These are phyloP conservation scores for Aspergillus chevalieri DNA, from an alignment of 2,329 filamentous ascomycete genomes.

Conservation along the genomic window DNA sequence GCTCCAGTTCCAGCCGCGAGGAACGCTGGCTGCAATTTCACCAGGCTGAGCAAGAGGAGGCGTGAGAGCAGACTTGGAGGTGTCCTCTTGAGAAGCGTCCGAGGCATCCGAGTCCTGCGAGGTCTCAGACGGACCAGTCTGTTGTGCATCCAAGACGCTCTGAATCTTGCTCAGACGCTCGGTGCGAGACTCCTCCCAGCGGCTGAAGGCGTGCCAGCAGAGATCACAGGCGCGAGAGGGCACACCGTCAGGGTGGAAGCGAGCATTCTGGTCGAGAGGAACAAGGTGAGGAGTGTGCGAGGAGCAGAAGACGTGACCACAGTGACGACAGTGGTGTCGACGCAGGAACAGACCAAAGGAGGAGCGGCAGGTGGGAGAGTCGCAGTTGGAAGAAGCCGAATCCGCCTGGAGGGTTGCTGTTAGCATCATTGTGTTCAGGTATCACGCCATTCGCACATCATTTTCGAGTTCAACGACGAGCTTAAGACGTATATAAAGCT, in stretches of 20 bases:
- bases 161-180: constrained; percentile 50
- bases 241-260: constrained; percentile 55
- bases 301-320: constrained; percentile 60
- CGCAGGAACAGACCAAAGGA: constrained; percentile 57
- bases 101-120: constrained; percentile 13
- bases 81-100: constrained; percentile 19
- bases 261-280: constrained; percentile 58
- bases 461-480: constrained; percentile 8
- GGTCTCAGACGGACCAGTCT: constrained; percentile 15
- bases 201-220: constrained; percentile 53
- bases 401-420: constrained; percentile 45
- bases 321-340: constrained; percentile 62
- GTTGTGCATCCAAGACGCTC: constrained; percentile 25
- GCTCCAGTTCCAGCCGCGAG: constrained; percentile 57
- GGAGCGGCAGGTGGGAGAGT: constrained; percentile 52
- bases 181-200: constrained; percentile 47
- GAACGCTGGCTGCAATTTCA: constrained; percentile 50
- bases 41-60: constrained; percentile 22
- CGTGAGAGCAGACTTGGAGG: constrained; percentile 14
- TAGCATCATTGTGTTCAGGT: constrained; percentile 7
- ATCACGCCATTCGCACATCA: constrained; percentile 21
- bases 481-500: constrained; percentile 18
- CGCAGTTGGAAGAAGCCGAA: constrained; percentile 51
- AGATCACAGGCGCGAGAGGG: constrained; percentile 54
- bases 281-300: constrained; percentile 52